Base-by-base conservation (phyloP, 1,284 basidiomycete genomes). In the Sporisorium scitamineum region DNA sequence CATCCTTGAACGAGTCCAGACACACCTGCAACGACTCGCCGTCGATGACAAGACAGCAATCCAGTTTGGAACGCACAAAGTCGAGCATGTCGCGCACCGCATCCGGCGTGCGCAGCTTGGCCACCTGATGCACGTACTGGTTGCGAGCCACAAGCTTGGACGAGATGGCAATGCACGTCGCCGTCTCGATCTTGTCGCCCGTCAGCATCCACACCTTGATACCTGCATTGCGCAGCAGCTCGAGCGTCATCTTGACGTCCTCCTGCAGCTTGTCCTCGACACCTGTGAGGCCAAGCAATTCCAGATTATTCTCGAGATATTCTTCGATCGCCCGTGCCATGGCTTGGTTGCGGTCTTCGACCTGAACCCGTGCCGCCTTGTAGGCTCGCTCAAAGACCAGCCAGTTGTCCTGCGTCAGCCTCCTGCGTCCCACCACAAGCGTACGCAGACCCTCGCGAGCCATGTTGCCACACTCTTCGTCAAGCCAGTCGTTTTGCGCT, bases 191-290 rank as follows among this genome's bases (percentile, higher is more conserved):
- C 88, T 99, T 99, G 87, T 99, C 97, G 0, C 97, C 97, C 0
- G 97, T 99, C 80, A 99, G 88, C 97, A 99, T 99, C 97, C 97
- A 99, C 61, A 99, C 97, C 88, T 94, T 97, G 87, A 99, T 92
- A 2, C 96, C 96, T 0, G 96, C 97, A 84, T 99, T 99, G 71
- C 95, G 88, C 75, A 99, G 86, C 53, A 98, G 85, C 87, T 99
- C 97, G 69, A 99, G 87, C 0, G 97, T 98, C 44, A 91, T 90
- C 86, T 93, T 95, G 79, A 99, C 96, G 42, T 96, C 95, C 66
- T 98, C 96, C 82, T 99, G 97, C 62, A 99, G 87, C 86, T 98
- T 98, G 86, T 99, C 97, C 86, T 99, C 97, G 2, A 99, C 97
- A 29, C 96, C 97, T 0, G 97, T 99, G 70, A 99, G 86, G 2